These are phyloP conservation scores for Stachybotrys chartarum DNA, from an alignment of 2,329 filamentous ascomycete genomes.

Conservation along the genomic window DNA sequence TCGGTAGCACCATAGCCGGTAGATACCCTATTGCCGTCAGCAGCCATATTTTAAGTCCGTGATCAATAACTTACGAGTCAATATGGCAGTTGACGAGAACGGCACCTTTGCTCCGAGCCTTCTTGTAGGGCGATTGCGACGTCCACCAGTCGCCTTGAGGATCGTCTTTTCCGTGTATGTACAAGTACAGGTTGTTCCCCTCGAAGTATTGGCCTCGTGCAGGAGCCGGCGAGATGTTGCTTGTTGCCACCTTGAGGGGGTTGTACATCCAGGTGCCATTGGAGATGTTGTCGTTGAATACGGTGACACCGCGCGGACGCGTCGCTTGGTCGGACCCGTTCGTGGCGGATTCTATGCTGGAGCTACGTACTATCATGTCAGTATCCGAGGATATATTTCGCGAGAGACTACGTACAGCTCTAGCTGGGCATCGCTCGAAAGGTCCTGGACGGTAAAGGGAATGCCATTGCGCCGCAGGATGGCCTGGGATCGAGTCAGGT, in stretches of 20 bases:
- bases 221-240: constrained; percentile 13
- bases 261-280: constrained; percentile 62
- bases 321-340: not conserved
- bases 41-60: not conserved
- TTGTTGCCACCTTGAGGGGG: constrained; percentile 7
- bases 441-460: constrained; percentile 26
- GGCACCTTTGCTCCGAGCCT: constrained; percentile 57
- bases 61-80: constrained; percentile 48
- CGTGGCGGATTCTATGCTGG: not conserved
- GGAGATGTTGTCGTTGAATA: constrained; percentile 73
- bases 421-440: not conserved
- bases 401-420: not conserved
- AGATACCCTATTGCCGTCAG: constrained; percentile 55
- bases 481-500: constrained; percentile 61
- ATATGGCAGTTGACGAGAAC: constrained; percentile 94
- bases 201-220: constrained; percentile 71
- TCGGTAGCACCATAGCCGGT: constrained; percentile 92
- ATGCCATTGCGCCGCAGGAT: constrained; percentile 60
- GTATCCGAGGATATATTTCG: no score
- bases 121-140: constrained; percentile 27
- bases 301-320: constrained; percentile 37
- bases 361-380: no score
- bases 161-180: constrained; percentile 77
- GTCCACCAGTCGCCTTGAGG: constrained; percentile 69
- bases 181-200: constrained; percentile 85